Conservation (phyloP, 441 rosid genomes). For the Melastoma candidum region DNA sequence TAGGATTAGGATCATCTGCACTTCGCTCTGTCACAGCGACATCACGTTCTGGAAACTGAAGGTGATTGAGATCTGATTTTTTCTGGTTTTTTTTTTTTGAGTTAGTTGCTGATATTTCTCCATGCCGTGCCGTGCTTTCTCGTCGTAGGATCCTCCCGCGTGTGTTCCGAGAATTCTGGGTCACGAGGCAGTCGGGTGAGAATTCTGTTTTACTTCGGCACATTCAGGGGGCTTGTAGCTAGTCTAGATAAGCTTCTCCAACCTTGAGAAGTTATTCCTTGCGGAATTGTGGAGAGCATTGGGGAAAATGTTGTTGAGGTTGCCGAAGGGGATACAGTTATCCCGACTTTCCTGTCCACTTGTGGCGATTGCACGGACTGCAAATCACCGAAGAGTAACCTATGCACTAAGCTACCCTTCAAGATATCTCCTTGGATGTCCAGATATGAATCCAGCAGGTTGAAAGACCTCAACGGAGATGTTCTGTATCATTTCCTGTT, state of each 20-base stretch:
- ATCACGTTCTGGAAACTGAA: slow-evolving; percentile 62
- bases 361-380: slow-evolving; percentile 70
- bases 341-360: slow-evolving; percentile 66
- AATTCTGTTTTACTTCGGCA: not conserved
- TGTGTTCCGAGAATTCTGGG: slow-evolving; percentile 65
- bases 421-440: slow-evolving; percentile 71
- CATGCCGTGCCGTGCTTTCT: not conserved
- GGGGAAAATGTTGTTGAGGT: slow-evolving; percentile 60
- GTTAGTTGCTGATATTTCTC: not conserved
- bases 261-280: too few relatives aligned
- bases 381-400: slow-evolving; percentile 55
- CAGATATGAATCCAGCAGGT: slow-evolving; percentile 60
- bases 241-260: too few relatives aligned
- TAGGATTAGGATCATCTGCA: slow-evolving; percentile 63
- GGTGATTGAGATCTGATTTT: slow-evolving; percentile 15
- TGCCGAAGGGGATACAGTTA: slow-evolving; percentile 51
- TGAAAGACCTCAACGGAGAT: slow-evolving; percentile 61
- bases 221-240: too few relatives aligned
- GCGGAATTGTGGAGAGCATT: slow-evolving; percentile 70
- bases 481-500: slow-evolving; percentile 50
- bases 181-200: slow-evolving; percentile 77
- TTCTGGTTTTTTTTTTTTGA: too few relatives aligned
- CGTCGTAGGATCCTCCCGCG: slow-evolving; percentile 43
- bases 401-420: slow-evolving; percentile 62
- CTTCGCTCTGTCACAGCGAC: slow-evolving; percentile 73